Conservation (phyloP, 2,329 filamentous ascomycete species). For the Exutisphaerella laricina region DNA sequence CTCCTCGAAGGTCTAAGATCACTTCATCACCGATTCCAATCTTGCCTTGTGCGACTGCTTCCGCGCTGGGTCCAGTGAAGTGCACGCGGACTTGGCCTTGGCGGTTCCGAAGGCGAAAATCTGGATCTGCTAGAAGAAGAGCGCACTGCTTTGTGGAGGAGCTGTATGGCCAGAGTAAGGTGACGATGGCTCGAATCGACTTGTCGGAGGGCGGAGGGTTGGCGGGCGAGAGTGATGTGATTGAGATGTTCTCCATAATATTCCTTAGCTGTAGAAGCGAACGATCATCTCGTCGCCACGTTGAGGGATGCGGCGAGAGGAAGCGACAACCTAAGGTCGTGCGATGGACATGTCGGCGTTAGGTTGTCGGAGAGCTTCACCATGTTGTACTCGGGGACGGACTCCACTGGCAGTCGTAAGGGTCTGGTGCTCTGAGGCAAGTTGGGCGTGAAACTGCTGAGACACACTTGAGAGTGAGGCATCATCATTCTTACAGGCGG, state of each 20-base stretch:
- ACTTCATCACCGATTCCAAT: constrained; percentile 76
- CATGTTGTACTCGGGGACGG: too few species aligned
- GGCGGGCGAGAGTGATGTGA: constrained; percentile 27
- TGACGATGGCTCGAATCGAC: constrained; percentile 64
- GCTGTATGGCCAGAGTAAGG: constrained; percentile 88
- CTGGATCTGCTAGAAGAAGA: constrained; percentile 76
- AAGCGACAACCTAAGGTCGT: too few species aligned
- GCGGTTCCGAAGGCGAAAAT: constrained; percentile 70
- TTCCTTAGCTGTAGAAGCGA: too few species aligned
- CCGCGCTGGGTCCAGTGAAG: constrained; percentile 66
- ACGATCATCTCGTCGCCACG: too few species aligned
- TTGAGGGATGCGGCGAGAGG: too few species aligned
- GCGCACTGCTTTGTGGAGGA: constrained; percentile 67
- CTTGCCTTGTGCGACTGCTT: constrained; percentile 58
- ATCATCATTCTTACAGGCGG: too few species aligned
- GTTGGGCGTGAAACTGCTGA: too few species aligned
- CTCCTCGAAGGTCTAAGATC: constrained; percentile 62
- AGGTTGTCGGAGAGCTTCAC: too few species aligned
- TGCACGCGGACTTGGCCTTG: constrained; percentile 77
- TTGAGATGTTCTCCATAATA: constrained; percentile 23
- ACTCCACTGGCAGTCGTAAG: too few species aligned
- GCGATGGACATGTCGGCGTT: too few species aligned
- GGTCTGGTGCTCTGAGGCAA: too few species aligned
- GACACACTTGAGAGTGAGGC: too few species aligned
- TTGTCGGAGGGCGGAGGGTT: constrained; percentile 22